These are phyloP conservation scores for Trichoderma cornu-damae DNA, from an alignment of 2,329 filamentous ascomycete genomes.

Conservation along the genomic window DNA sequence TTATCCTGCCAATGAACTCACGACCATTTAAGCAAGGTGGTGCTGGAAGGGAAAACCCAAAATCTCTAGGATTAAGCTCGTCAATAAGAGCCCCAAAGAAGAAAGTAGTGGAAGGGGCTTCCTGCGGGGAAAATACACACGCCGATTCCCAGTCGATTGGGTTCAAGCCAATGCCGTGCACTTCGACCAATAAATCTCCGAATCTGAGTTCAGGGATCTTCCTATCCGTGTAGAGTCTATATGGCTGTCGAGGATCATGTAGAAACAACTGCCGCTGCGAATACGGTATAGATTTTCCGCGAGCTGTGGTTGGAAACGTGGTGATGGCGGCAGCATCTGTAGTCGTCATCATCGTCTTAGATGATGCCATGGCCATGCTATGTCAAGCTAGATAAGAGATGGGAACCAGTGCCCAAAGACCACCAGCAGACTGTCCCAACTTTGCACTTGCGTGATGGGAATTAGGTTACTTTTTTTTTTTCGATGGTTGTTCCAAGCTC, in stretches of 20 bases:
- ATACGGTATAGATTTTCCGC: neutral
- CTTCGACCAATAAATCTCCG: conserved; percentile 15
- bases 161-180: conserved; percentile 13
- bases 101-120: neutral
- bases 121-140: neutral
- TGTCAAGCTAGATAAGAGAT: neutral
- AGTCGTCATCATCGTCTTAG: neutral
- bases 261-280: conserved; percentile 5
- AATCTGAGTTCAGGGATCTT: conserved; percentile 11
- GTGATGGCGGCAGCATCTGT: neutral
- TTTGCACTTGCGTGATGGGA: conserved; percentile 1
- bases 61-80: neutral
- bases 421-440: neutral
- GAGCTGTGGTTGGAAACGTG: neutral
- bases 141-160: conserved; percentile 6
- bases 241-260: conserved; percentile 3
- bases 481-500: neutral
- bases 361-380: neutral
- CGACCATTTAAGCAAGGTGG: neutral
- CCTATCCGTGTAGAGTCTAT: conserved; percentile 8
- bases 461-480: neutral
- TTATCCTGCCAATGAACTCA: conserved; percentile 16
- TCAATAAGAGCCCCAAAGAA: neutral
- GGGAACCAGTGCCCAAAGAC: neutral
- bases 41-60: neutral